These are phyloP conservation scores for Kluyveromyces siamensis DNA, from an alignment of 805 yeast species.

Conservation along the genomic window DNA sequence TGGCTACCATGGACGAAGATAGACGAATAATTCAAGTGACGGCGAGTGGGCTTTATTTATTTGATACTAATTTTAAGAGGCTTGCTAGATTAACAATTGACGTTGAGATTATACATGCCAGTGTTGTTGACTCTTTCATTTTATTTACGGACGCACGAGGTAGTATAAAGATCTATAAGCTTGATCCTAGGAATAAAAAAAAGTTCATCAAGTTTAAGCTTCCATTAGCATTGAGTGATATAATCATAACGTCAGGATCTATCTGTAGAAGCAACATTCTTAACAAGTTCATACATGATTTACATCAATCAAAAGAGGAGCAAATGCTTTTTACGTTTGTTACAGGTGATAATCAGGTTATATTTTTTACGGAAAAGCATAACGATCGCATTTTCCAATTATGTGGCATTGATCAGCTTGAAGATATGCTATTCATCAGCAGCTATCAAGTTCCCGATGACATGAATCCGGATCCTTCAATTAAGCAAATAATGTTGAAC, in stretches of 20 bases:
- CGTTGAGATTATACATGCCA: slow-evolving; percentile 56
- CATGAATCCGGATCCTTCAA: slow-evolving; percentile 58
- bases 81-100: slow-evolving; percentile 43
- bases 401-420: slow-evolving; percentile 29
- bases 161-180: slow-evolving; percentile 53
- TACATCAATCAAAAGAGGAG: slow-evolving; percentile 16
- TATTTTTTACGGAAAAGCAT: slow-evolving; percentile 50
- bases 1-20: slow-evolving; percentile 48
- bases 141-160: slow-evolving; percentile 60
- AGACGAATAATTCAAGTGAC: slow-evolving; percentile 68
- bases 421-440: slow-evolving; percentile 32
- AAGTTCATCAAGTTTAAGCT: slow-evolving; percentile 29
- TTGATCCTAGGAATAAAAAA: slow-evolving; percentile 28
- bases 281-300: slow-evolving; percentile 30
- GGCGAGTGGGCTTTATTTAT: slow-evolving; percentile 51
- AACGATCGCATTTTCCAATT: slow-evolving; percentile 32
- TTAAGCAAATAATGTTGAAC: slow-evolving; percentile 58
- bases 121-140: slow-evolving; percentile 52
- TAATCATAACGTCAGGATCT: slow-evolving; percentile 63
- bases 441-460: slow-evolving; percentile 29
- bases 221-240: slow-evolving; percentile 31
- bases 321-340: slow-evolving; percentile 50
- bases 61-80: slow-evolving; percentile 51
- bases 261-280: slow-evolving; percentile 44
- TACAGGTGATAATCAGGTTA: slow-evolving; percentile 68